Conservation (phyloP, 2,329 filamentous ascomycete species). For the Pseudogymnoascus verrucosus region DNA sequence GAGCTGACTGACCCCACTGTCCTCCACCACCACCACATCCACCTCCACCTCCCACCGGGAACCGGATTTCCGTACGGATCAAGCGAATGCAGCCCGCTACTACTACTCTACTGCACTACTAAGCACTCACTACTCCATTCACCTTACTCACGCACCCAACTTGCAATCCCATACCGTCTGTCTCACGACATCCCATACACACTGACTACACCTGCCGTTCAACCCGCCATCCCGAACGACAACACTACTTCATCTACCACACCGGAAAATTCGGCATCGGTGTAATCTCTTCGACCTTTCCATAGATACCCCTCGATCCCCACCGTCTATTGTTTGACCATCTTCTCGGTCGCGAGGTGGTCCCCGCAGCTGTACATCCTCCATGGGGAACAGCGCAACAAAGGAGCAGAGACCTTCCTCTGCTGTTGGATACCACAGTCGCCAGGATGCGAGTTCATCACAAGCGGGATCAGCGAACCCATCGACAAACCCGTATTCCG, state of each 20-base stretch:
- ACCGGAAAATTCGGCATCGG: constrained; percentile 5
- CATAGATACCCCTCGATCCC: background rate
- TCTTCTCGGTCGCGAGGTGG: constrained; percentile 7
- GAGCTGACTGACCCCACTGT: background rate
- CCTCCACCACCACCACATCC: background rate
- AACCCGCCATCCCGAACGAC: background rate
- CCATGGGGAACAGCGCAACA: constrained; percentile 12
- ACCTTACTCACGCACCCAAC: background rate
- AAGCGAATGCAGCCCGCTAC: constrained; percentile 6
- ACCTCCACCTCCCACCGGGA: background rate
- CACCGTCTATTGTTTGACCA: background rate
- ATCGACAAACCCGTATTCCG: constrained; percentile 19
- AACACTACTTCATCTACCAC: background rate
- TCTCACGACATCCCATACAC: constrained; percentile 4
- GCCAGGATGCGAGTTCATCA: constrained; percentile 15
- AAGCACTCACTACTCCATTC: background rate
- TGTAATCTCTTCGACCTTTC: background rate
- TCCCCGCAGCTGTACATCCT: constrained; percentile 7
- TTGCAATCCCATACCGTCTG: background rate
- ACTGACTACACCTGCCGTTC: background rate
- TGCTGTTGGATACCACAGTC: background rate
- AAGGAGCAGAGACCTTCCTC: constrained; percentile 9
- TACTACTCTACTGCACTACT: background rate
- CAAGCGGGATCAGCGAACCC: constrained; percentile 16
- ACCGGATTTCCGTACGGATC: constrained; percentile 5